Evolutionary conservation across 306 rosid species (phyloP).

Genomic region (Argentina anserina): DNA sequence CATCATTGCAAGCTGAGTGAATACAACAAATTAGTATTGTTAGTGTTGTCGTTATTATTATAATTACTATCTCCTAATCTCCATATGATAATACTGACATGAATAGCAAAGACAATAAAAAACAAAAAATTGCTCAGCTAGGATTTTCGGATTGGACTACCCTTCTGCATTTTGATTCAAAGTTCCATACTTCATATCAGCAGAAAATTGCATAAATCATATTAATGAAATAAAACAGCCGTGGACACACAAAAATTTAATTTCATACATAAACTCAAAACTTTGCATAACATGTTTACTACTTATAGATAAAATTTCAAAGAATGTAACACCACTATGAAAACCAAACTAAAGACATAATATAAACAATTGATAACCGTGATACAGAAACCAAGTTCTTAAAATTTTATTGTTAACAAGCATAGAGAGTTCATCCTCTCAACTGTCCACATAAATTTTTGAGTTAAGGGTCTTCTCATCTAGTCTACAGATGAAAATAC

Average conservation of each 20-base stretch:
- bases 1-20: constrained; percentile 91
- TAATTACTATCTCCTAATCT: constrained; percentile 1
- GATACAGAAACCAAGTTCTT: constrained; percentile 9
- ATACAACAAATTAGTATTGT: constrained; percentile 73
- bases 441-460: not conserved
- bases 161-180: constrained; percentile 10
- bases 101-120: constrained; percentile 15
- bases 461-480: constrained; percentile 24
- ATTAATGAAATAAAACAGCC: not conserved
- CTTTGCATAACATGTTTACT: not conserved
- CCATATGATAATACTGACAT: constrained; percentile 34
- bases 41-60: not conserved
- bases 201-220: not conserved
- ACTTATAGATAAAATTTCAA: not conserved
- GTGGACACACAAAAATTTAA: constrained; percentile 10
- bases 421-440: constrained; percentile 16
- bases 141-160: not conserved
- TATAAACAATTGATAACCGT: constrained; percentile 1
- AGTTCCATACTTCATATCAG: not conserved
- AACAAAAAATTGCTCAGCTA: constrained; percentile 10
- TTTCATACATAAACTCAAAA: constrained; percentile 4
- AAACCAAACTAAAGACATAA: not conserved
- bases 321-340: constrained; percentile 13
- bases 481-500: constrained; percentile 39
- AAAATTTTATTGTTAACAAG: not conserved